Percentiles rank a stretch among this genome's conserved stretches.
phyloP scores from a whole-genome alignment of 768 basidiomycete genomes.

The Strobilomyces echinocephalus region DNA sequence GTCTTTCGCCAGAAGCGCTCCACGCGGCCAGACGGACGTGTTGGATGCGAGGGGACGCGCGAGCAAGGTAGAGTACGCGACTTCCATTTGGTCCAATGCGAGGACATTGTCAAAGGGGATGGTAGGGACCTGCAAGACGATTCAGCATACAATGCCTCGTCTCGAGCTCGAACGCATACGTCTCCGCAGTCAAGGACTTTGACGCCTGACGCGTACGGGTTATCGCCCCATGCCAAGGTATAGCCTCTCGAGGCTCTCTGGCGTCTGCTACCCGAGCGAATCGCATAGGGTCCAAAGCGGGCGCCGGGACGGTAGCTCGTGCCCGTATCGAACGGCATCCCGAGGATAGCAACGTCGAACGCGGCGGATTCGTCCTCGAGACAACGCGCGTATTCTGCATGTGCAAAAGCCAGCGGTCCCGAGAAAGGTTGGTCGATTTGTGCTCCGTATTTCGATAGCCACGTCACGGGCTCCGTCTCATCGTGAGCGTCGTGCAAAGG shows the following conservation, averaged over 20 bases:
- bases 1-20: slow-evolving; percentile 45
- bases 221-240: slow-evolving; percentile 65
- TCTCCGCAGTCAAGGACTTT: slow-evolving; percentile 83
- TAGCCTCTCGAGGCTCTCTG: slow-evolving; percentile 59
- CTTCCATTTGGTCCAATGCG: slow-evolving; percentile 83
- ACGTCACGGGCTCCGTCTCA: slow-evolving; percentile 35
- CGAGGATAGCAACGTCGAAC: slow-evolving; percentile 67
- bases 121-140: slow-evolving; percentile 55
- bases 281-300: slow-evolving; percentile 82
- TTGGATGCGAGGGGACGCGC: slow-evolving; percentile 42
- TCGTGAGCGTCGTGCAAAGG: slow-evolving; percentile 3
- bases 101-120: slow-evolving; percentile 78
- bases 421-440: slow-evolving; percentile 73
- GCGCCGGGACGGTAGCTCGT: slow-evolving; percentile 59
- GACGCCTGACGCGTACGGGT: slow-evolving; percentile 55
- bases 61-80: slow-evolving; percentile 75
- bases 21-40: slow-evolving; percentile 19
- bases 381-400: slow-evolving; percentile 54
- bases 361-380: slow-evolving; percentile 18
- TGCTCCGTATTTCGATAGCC: slow-evolving; percentile 70
- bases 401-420: slow-evolving; percentile 80
- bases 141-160: neutral
- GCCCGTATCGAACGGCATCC: slow-evolving; percentile 74
- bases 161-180: slow-evolving; percentile 32
- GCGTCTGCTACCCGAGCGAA: slow-evolving; percentile 72